Evolutionary conservation across 2,329 filamentous ascomycete species (phyloP).

Genomic region (Lachnellula arida): DNA sequence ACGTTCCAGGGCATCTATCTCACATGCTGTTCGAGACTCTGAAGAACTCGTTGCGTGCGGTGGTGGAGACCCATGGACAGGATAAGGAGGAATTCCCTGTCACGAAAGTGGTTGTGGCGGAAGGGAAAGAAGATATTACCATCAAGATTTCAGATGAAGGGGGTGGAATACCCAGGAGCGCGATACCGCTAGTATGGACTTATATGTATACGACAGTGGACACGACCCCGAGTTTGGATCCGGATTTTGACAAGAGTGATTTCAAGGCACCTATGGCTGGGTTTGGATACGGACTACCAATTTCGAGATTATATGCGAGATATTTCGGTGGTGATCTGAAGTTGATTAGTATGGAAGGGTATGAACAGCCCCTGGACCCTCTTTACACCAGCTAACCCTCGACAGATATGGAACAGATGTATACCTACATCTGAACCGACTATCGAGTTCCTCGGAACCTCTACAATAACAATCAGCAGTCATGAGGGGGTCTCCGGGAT

Average conservation of each 20-base stretch:
- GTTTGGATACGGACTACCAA: slow-evolving; percentile 95
- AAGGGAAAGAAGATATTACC: slow-evolving; percentile 97
- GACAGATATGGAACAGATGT: slow-evolving; percentile 93
- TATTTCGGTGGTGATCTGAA: slow-evolving; percentile 98
- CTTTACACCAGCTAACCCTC: slow-evolving; percentile 19
- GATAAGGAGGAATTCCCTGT: slow-evolving; percentile 96
- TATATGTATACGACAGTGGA: slow-evolving; percentile 99
- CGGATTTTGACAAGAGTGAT: slow-evolving; percentile 97
- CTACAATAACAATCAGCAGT: slow-evolving; percentile 82
- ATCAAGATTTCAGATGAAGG: slow-evolving; percentile 98
- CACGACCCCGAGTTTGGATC: slow-evolving; percentile 88
- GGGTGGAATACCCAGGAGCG: slow-evolving; percentile 86
- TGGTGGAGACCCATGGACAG: slow-evolving; percentile 90
- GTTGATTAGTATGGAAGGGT: slow-evolving; percentile 99
- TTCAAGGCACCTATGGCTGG: slow-evolving; percentile 99
- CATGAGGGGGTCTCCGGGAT: slow-evolving; percentile 60
- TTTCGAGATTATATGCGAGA: slow-evolving; percentile 86
- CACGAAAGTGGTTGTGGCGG: slow-evolving; percentile 95
- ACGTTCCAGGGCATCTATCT: slow-evolving; percentile 95
- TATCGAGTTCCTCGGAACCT: slow-evolving; percentile 93
- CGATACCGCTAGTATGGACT: slow-evolving; percentile 98
- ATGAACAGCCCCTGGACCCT: slow-evolving; percentile 36
- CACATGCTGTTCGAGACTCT: slow-evolving; percentile 99
- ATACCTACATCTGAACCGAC: slow-evolving; percentile 92
- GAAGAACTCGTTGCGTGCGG: slow-evolving; percentile 95